Percentiles rank a stretch among this genome's conserved stretches.
phyloP scores from a whole-genome alignment of 139 green algal genomes.

The Pseudopediastrum boryanum region DNA sequence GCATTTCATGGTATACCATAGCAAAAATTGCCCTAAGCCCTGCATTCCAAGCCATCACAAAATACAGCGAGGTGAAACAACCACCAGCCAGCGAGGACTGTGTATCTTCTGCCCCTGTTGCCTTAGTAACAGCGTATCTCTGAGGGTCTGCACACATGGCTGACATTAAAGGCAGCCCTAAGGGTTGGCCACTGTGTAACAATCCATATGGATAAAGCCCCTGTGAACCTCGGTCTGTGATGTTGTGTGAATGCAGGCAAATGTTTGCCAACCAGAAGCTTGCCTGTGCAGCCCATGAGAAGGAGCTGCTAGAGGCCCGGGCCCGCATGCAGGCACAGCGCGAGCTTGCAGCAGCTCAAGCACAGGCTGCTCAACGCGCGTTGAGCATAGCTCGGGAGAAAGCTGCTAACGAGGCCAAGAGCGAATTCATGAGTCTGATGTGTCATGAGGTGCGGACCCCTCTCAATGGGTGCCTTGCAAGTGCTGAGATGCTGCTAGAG shows the following conservation, averaged over 20 bases:
- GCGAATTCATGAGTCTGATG: conserved; percentile 59
- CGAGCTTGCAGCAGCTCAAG: conserved; percentile 60
- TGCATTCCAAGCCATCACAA: too few relatives aligned
- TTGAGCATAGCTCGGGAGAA: conserved; percentile 74
- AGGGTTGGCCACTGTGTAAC: too few relatives aligned
- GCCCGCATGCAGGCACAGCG: conserved; percentile 53
- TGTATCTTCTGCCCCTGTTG: too few relatives aligned
- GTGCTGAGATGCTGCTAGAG: conserved; percentile 89
- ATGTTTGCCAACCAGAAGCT: conserved; percentile 74
- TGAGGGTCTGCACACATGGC: too few relatives aligned
- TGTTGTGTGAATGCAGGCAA: conserved; percentile 64
- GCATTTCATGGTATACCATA: too few relatives aligned
- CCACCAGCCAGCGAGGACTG: too few relatives aligned
- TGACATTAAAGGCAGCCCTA: too few relatives aligned
- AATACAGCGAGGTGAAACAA: too few relatives aligned
- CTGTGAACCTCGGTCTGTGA: too few relatives aligned
- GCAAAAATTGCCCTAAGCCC: too few relatives aligned
- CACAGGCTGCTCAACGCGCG: conserved; percentile 65
- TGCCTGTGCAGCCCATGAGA: conserved; percentile 64
- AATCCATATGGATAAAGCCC: too few relatives aligned
- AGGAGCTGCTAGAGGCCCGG: conserved; percentile 74
- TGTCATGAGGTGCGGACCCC: conserved; percentile 76
- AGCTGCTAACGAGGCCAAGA: conserved; percentile 81
- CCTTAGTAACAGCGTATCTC: too few relatives aligned
- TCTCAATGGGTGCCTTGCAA: conserved; percentile 87